Conservation (phyloP, 306 rosid genomes). For the Malus asiatica region DNA sequence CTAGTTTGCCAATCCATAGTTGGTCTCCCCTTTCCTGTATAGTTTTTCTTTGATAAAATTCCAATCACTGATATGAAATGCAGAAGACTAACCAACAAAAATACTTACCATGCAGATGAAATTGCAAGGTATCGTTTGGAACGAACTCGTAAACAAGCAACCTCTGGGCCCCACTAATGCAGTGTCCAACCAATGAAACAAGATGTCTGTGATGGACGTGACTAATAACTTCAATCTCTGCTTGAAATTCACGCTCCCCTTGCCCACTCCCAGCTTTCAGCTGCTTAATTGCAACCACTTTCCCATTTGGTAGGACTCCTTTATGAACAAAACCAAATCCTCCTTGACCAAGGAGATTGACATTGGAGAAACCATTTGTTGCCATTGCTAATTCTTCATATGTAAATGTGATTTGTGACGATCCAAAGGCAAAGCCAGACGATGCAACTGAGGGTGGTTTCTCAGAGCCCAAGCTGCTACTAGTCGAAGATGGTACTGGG, state of each 20-base stretch:
- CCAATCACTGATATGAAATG: neutral
- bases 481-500: constrained; percentile 8
- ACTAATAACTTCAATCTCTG: constrained; percentile 60
- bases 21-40: constrained; percentile 28
- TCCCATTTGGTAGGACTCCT: constrained; percentile 61
- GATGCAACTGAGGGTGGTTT: neutral
- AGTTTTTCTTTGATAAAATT: neutral
- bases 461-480: constrained; percentile 14
- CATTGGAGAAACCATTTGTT: constrained; percentile 39
- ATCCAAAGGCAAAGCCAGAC: constrained; percentile 9
- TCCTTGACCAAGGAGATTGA: constrained; percentile 61
- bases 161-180: constrained; percentile 39
- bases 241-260: constrained; percentile 64
- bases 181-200: constrained; percentile 57
- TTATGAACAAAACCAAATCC: constrained; percentile 62
- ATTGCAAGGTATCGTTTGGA: constrained; percentile 39
- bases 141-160: constrained; percentile 63
- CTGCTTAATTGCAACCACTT: constrained; percentile 56
- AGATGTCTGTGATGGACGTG: constrained; percentile 66
- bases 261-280: constrained; percentile 50
- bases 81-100: neutral
- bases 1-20: constrained; percentile 30
- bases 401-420: constrained; percentile 40
- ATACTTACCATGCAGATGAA: constrained; percentile 53
- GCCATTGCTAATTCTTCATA: constrained; percentile 46